These are phyloP conservation scores for Aspergillus conjunctus DNA, from an alignment of 495 filamentous ascomycete species.

Conservation along the genomic window DNA sequence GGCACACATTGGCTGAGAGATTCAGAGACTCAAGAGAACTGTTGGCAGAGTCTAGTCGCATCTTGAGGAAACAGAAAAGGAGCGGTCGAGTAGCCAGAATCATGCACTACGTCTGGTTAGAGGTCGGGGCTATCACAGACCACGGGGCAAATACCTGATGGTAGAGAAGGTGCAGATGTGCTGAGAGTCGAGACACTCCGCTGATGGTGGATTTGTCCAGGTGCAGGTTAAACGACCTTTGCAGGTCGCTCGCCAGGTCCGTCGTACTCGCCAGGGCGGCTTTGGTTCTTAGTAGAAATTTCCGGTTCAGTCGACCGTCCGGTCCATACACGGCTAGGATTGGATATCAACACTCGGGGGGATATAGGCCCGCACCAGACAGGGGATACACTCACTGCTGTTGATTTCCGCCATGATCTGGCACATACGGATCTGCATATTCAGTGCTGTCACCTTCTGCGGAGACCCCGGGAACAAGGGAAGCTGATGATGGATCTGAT, in stretches of 20 bases:
- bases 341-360: too few relatives aligned
- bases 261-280: constrained; percentile 42
- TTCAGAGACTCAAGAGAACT: constrained; percentile 29
- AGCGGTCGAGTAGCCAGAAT: constrained; percentile 45
- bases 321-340: constrained; percentile 50
- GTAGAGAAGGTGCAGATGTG: constrained; percentile 48
- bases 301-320: constrained; percentile 44
- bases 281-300: constrained; percentile 45
- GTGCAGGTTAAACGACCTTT: constrained; percentile 36
- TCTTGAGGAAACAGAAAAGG: constrained; percentile 42
- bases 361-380: too few relatives aligned
- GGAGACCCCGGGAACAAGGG: constrained; percentile 37
- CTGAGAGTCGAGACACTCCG: constrained; percentile 43
- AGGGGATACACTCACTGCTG: constrained; percentile 43
- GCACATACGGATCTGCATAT: constrained; percentile 47
- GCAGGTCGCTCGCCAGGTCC: constrained; percentile 40
- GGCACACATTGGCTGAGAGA: constrained; percentile 35
- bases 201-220: constrained; percentile 34
- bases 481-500: constrained; percentile 39
- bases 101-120: constrained; percentile 34
- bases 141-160: constrained; percentile 35
- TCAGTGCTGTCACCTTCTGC: constrained; percentile 37
- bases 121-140: not conserved
- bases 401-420: constrained; percentile 45
- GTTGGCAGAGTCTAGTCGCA: constrained; percentile 36